Base-by-base conservation (phyloP, 2,329 filamentous ascomycete species). In the Clarireedia paspali region DNA sequence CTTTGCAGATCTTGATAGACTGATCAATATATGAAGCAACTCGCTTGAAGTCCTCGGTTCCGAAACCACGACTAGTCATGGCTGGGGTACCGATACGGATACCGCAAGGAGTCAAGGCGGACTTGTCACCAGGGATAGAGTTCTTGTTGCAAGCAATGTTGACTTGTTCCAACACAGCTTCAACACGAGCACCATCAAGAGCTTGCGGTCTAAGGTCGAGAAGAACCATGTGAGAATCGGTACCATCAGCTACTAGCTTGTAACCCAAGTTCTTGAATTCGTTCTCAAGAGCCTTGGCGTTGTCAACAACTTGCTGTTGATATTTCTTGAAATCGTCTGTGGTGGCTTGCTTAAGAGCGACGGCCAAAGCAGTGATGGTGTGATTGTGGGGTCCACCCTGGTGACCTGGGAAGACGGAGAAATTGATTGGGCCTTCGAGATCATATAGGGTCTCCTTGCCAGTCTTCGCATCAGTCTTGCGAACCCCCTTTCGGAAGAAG, bases 81-180 rank as follows among this genome's bases (percentile, higher is more conserved):
- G 94, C 94, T 48, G 94, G 94, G 47, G 91, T 94, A 70, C 94
- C 94, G 68, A 99, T 95, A 66, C 94, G 90, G 73, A 99, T 86
- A 78, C 94, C 94, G 70, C 86, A 90, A 54, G 94, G 94, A 62
- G 90, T 96, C 64, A 99, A 83, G 49, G 94, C 94, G 57, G 89
- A 95, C 81, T 95, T 96, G 81, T 99, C 94, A 62, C 94, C 94
- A 42, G 94, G 94, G 58, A 96, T 94, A 59, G 89, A 87, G 84
- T 99, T 99, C 85, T 99, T 99, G 85, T 99, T 99, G 83, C 91
- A 95, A 60, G 94, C 91, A 73, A 99, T 95, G 80, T 96, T 95
- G 76, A 96, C 94, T 73, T 95, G 88, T 79, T 99, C 94, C 20
- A 99, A 86, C 58, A 99, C 88, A 60, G 89, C 87, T 81, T 99